A percentile compares a stretch with the other conserved stretches of the same genome.
phyloP scores from a whole-genome alignment of 2,329 filamentous ascomycete species.

The Arachnomyces sp. region DNA sequence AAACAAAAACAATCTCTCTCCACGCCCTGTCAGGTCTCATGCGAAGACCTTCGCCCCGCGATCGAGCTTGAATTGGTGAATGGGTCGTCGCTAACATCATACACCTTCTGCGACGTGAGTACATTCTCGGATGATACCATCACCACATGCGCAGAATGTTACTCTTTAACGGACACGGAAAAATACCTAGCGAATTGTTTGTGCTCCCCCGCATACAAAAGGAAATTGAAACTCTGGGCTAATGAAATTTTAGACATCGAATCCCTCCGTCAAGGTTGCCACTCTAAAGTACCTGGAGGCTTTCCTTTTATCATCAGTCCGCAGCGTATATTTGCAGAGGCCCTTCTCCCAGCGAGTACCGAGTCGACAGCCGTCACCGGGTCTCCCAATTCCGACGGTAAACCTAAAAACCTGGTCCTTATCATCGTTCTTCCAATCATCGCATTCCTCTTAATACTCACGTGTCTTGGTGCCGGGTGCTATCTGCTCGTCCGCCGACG shows the following conservation, averaged over 20 bases:
- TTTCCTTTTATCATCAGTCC: conserved; percentile 33
- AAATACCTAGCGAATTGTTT: conserved; percentile 38
- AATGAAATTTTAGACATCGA: conserved; percentile 31
- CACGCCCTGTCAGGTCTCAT: conserved; percentile 39
- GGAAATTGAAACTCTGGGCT: conserved; percentile 7
- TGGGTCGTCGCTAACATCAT: conserved; percentile 23
- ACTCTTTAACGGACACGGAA: conserved; percentile 34
- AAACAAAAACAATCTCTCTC: conserved; percentile 28
- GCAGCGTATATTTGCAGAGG: conserved; percentile 34
- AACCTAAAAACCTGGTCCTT: conserved; percentile 27
- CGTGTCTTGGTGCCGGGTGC: conserved; percentile 27
- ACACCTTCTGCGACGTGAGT: conserved; percentile 31
- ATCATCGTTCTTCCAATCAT: conserved; percentile 38
- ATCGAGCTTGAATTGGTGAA: conserved; percentile 24
- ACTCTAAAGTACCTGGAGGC: conserved; percentile 29
- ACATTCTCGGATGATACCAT: conserved; percentile 36
- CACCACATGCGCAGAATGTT: conserved; percentile 36
- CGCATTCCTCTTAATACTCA: conserved; percentile 32
- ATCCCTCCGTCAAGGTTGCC: conserved; percentile 39
- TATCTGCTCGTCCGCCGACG: conserved; percentile 37
- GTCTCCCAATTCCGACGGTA: conserved; percentile 9
- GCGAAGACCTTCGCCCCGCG: conserved; percentile 26
- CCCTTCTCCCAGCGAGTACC: conserved; percentile 28
- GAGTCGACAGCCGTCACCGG: conserved; percentile 16
- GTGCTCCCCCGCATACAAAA: conserved; percentile 11